Evolutionary conservation across 495 filamentous ascomycete genomes (phyloP).

Genomic region (Aspergillus taichungensis): DNA sequence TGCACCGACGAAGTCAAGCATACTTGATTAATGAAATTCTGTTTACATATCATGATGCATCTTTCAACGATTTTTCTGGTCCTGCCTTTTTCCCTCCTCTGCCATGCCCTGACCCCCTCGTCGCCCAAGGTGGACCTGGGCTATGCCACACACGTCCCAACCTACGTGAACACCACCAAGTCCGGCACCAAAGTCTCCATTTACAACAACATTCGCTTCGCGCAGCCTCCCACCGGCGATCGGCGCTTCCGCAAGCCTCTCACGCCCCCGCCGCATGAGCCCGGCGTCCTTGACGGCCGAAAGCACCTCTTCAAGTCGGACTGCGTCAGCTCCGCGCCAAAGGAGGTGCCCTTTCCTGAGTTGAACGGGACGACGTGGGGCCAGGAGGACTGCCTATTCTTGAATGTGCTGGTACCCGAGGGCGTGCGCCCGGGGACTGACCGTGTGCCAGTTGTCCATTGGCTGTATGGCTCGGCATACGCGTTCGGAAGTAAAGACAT

Average conservation of each 20-base stretch:
- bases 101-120: too few species aligned
- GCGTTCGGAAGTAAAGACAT: constrained; percentile 2
- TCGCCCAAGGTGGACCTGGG: not conserved
- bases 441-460: constrained; percentile 1
- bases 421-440: not conserved
- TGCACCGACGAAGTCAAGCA: too few species aligned
- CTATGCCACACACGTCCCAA: not conserved
- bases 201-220: constrained; percentile 45
- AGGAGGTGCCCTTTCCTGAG: not conserved
- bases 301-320: not conserved
- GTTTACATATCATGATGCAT: too few species aligned
- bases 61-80: too few species aligned
- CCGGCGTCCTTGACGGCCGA: constrained; percentile 20
- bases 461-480: not conserved
- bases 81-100: too few species aligned
- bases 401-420: constrained; percentile 32
- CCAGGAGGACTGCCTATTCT: constrained; percentile 40
- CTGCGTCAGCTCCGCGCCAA: not conserved
- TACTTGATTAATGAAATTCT: too few species aligned
- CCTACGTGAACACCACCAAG: not conserved
- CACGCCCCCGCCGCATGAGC: constrained; percentile 18
- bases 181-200: not conserved
- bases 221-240: constrained; percentile 36
- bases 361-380: not conserved
- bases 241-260: constrained; percentile 34